phyloP scores from a whole-genome alignment of 495 filamentous ascomycete species.

The Podospora conica region DNA sequence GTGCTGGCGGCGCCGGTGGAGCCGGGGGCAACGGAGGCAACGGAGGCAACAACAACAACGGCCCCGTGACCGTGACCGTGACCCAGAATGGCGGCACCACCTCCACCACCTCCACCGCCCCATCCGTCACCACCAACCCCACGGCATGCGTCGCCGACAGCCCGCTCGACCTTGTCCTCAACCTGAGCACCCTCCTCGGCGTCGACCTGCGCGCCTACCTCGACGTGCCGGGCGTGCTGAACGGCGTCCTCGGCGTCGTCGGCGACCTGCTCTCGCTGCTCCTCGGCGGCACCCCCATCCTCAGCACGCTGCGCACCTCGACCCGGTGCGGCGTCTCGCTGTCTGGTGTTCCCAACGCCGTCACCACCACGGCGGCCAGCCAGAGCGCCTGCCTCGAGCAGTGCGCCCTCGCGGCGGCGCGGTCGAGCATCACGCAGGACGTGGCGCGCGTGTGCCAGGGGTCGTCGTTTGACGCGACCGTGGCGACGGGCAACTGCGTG shows the following conservation, averaged over 20 bases:
- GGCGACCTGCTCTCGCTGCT: slow-evolving; percentile 1
- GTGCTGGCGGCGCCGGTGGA: background rate
- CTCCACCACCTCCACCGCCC: background rate
- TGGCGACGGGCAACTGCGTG: background rate
- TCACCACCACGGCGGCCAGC: slow-evolving; percentile 8
- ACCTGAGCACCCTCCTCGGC: slow-evolving; percentile 9
- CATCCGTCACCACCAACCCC: background rate
- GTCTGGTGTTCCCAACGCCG: background rate
- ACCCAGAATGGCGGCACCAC: background rate
- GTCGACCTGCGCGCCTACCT: slow-evolving; percentile 9
- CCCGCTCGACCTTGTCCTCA: slow-evolving; percentile 4
- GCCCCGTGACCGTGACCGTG: background rate
- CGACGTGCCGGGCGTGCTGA: background rate
- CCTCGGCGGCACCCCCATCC: background rate
- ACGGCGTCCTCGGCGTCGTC: slow-evolving; percentile 2
- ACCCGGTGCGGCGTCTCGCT: slow-evolving; percentile 8
- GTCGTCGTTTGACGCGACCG: background rate
- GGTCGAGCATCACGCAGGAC: background rate
- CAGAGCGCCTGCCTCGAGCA: slow-evolving; percentile 5
- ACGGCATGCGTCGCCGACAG: background rate
- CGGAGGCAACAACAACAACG: background rate
- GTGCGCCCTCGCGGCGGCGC: background rate
- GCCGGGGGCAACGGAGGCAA: background rate
- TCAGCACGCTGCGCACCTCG: slow-evolving; percentile 4
- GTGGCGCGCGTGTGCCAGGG: background rate